Conservation (phyloP, 805 yeast species). For the Nakazawaea pomicola region DNA sequence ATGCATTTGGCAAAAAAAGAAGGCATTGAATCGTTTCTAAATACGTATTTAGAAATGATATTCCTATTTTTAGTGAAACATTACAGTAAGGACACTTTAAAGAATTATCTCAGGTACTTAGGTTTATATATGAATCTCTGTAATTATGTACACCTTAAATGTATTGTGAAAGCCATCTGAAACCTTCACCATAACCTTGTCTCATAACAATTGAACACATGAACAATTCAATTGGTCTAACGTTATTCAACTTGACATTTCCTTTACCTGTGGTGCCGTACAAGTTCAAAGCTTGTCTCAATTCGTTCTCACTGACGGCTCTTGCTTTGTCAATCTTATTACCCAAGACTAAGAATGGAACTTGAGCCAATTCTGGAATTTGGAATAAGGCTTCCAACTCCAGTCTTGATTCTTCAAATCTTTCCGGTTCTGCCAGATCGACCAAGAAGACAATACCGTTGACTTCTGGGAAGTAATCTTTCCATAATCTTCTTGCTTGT, state of each 20-base stretch:
- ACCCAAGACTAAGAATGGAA: slow-evolving; percentile 92
- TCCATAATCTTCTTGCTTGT: slow-evolving; percentile 99
- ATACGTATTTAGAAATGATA: neutral
- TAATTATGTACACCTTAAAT: slow-evolving; percentile 40
- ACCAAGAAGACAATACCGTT: slow-evolving; percentile 95
- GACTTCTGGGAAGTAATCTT: slow-evolving; percentile 98
- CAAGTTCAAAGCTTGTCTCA: slow-evolving; percentile 85
- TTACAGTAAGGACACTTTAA: too few relatives aligned
- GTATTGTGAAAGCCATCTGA: slow-evolving; percentile 96
- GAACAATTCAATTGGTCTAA: slow-evolving; percentile 91
- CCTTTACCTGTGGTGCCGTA: slow-evolving; percentile 90
- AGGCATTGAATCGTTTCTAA: slow-evolving; percentile 8
- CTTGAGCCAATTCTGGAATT: slow-evolving; percentile 84
- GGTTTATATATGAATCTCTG: neutral
- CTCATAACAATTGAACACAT: slow-evolving; percentile 99
- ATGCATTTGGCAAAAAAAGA: slow-evolving; percentile 22
- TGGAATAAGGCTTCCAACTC: slow-evolving; percentile 91
- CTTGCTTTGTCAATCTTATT: slow-evolving; percentile 93
- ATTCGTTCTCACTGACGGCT: slow-evolving; percentile 93
- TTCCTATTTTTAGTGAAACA: slow-evolving; percentile 5
- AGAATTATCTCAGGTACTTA: too few relatives aligned
- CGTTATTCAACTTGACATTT: slow-evolving; percentile 58
- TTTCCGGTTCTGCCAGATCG: slow-evolving; percentile 94
- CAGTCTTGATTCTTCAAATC: slow-evolving; percentile 91
- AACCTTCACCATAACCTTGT: slow-evolving; percentile 97